Percentiles rank a stretch among this genome's conserved stretches.
Evolutionary conservation across 1,284 basidiomycete genomes (phyloP).

Genomic region (Austroboletus novae-zelandiae): DNA sequence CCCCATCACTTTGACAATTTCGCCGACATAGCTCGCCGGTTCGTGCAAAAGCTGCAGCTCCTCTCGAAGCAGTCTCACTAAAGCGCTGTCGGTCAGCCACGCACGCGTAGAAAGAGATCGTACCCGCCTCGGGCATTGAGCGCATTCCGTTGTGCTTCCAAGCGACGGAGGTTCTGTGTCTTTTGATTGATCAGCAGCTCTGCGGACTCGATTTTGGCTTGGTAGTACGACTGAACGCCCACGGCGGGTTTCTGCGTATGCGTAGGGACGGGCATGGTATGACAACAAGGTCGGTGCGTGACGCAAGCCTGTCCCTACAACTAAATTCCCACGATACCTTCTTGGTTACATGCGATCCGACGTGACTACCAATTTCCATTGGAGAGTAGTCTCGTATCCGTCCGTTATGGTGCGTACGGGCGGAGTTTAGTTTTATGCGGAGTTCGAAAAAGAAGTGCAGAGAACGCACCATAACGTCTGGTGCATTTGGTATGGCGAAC

Average conservation of each 20-base stretch:
- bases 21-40: constrained; percentile 96
- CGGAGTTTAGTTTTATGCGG: too few relatives aligned
- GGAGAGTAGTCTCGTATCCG: too few relatives aligned
- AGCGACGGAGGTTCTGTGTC: constrained; percentile 91
- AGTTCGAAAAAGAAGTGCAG: too few relatives aligned
- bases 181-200: constrained; percentile 94
- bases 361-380: too few relatives aligned
- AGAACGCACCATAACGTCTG: too few relatives aligned
- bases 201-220: constrained; percentile 92
- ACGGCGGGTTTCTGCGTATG: constrained; percentile 50
- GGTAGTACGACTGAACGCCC: constrained; percentile 87
- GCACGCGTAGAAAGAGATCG: background rate
- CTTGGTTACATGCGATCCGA: too few relatives aligned
- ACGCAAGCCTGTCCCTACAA: too few relatives aligned
- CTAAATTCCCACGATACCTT: too few relatives aligned
- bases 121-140: constrained; percentile 87
- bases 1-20: constrained; percentile 98
- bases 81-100: background rate
- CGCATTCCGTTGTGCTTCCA: constrained; percentile 97
- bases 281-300: too few relatives aligned
- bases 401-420: too few relatives aligned
- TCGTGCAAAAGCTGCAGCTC: constrained; percentile 95
- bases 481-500: too few relatives aligned
- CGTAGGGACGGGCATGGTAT: constrained; percentile 50
- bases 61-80: constrained; percentile 86